These are phyloP conservation scores for Candida coquimbonensis DNA, from an alignment of 805 yeast genomes.

Conservation along the genomic window DNA sequence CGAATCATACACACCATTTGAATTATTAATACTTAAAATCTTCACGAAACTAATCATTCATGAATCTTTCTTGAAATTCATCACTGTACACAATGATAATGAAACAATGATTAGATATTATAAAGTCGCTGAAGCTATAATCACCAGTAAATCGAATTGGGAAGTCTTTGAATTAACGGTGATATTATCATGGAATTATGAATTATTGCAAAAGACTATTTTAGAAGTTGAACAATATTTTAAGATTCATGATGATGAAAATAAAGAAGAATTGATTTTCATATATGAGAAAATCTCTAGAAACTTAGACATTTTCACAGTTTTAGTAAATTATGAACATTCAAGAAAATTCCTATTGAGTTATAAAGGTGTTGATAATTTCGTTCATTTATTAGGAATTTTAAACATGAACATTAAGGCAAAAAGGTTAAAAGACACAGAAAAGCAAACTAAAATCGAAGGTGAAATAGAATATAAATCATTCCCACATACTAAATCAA, in stretches of 20 bases:
- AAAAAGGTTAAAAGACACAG: conserved; percentile 19
- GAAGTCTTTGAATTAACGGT: conserved; percentile 30
- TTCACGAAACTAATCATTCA: conserved; percentile 25
- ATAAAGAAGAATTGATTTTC: conserved; percentile 10
- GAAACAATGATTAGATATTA: conserved; percentile 16
- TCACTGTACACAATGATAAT: conserved; percentile 13
- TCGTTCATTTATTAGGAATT: conserved; percentile 24
- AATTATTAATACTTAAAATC: conserved; percentile 20
- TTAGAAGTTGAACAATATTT: conserved; percentile 22
- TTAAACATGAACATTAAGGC: conserved; percentile 30
- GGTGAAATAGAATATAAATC: conserved; percentile 22
- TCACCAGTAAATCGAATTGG: conserved; percentile 32
- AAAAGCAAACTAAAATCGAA: conserved; percentile 9
- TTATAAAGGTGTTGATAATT: conserved; percentile 29
- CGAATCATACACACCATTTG: conserved; percentile 14
- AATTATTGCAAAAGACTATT: conserved; percentile 22
- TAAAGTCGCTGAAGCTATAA: conserved; percentile 25
- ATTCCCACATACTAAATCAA: conserved; percentile 62
- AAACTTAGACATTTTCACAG: conserved; percentile 28
- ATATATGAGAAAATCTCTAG: conserved; percentile 25
- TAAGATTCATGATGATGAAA: conserved; percentile 7
- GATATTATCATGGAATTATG: conserved; percentile 33
- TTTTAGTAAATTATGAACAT: conserved; percentile 27
- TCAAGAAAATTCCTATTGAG: conserved; percentile 29
- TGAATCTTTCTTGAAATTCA: conserved; percentile 30